A percentile compares a stretch with the other conserved stretches of the same genome.
These are phyloP conservation scores for Leptographium procerum DNA, from an alignment of 2,329 filamentous ascomycete species.

Conservation along the genomic window DNA sequence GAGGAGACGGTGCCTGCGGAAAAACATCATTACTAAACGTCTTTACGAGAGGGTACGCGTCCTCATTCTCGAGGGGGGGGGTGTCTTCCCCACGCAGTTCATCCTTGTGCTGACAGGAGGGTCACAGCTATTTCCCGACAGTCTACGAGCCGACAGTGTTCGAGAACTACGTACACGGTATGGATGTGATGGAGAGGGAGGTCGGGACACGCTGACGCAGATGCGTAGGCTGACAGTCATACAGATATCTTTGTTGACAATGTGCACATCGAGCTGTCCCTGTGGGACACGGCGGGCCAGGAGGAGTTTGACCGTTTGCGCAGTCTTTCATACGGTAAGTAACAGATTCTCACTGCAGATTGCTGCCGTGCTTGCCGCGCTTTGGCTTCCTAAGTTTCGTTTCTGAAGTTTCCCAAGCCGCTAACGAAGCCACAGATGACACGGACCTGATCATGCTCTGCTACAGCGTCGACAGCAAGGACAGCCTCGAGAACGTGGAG, in stretches of 20 bases:
- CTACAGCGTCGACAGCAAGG: slow-evolving; percentile 92
- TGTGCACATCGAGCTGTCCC: slow-evolving; percentile 89
- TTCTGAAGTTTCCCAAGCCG: too few relatives aligned
- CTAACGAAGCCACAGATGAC: slow-evolving; percentile 41
- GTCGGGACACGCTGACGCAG: not conserved
- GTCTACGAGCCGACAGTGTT: slow-evolving; percentile 98
- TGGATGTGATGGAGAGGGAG: slow-evolving; percentile 44
- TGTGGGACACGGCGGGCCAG: slow-evolving; percentile 97
- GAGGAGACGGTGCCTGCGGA: slow-evolving; percentile 89
- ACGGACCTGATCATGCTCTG: slow-evolving; percentile 98
- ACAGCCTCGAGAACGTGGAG: slow-evolving; percentile 96
- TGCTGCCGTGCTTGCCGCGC: too few relatives aligned
- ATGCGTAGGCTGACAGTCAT: slow-evolving; percentile 3
- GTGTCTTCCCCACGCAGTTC: too few relatives aligned
- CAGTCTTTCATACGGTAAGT: slow-evolving; percentile 83
- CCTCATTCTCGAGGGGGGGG: not conserved
- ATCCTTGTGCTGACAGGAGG: not conserved
- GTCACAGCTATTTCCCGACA: slow-evolving; percentile 77
- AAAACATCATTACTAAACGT: slow-evolving; percentile 97
- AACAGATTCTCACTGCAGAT: too few relatives aligned
- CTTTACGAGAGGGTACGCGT: slow-evolving; percentile 83
- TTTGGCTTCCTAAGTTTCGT: too few relatives aligned
- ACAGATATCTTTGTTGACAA: slow-evolving; percentile 96
- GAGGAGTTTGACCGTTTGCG: slow-evolving; percentile 97
- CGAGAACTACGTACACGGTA: slow-evolving; percentile 98